Percentiles rank a stretch among this genome's conserved stretches.
Evolutionary conservation across 148 eudicot genomes (phyloP).

Genomic region (Chenopodium formosanum): DNA sequence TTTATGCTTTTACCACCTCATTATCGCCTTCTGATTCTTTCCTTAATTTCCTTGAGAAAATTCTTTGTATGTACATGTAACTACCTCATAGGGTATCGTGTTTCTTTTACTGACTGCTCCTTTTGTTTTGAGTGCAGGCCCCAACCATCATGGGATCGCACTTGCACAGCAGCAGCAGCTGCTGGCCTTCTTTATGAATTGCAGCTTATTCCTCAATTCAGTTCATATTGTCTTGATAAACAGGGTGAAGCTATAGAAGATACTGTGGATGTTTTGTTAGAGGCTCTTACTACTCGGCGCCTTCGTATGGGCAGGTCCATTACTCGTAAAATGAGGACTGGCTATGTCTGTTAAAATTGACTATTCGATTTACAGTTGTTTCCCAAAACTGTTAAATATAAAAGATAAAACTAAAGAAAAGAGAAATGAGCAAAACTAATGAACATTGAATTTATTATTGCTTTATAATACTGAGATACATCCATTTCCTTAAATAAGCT

Average conservation of each 20-base stretch:
- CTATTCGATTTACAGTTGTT: not conserved
- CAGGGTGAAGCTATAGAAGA: conserved; percentile 71
- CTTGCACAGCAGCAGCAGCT: conserved; percentile 97
- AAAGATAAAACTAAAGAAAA: too few species aligned
- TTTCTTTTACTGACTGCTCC: not conserved
- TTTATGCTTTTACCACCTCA: not conserved
- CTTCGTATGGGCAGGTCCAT: conserved; percentile 90
- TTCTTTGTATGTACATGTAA: not conserved
- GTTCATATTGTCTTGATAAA: conserved; percentile 54
- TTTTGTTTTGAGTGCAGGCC: conserved; percentile 49
- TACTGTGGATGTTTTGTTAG: conserved; percentile 55
- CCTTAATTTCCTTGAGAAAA: not conserved
- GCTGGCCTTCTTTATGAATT: conserved; percentile 74
- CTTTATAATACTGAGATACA: too few species aligned
- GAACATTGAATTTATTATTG: too few species aligned
- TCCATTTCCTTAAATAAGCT: too few species aligned
- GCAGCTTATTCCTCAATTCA: conserved; percentile 56
- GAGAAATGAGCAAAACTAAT: too few species aligned
- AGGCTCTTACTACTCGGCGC: conserved; percentile 67
- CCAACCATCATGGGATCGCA: conserved; percentile 95
- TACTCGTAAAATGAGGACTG: conserved; percentile 51
- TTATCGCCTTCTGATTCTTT: not conserved
- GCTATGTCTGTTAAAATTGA: conserved; percentile 41
- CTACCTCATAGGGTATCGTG: not conserved
- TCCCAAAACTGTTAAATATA: not conserved